Conservation (phyloP, 148 eudicot genomes). For the Diospyros kaki region DNA sequence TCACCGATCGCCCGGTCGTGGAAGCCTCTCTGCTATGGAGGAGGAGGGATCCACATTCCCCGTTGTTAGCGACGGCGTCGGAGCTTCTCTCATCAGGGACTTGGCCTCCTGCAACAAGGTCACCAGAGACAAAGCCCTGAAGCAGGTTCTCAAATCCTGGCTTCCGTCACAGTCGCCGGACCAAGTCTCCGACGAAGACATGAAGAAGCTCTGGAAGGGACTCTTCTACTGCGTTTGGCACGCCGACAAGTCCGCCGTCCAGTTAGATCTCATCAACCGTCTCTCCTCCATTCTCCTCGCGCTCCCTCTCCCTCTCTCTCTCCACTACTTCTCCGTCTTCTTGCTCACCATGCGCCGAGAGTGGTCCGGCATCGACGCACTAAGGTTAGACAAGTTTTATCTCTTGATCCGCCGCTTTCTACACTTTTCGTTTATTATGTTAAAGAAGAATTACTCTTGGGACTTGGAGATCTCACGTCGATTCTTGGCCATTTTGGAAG, state of each 20-base stretch:
- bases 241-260: conserved; percentile 60
- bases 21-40: background rate
- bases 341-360: conserved; percentile 63
- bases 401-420: conserved; percentile 66
- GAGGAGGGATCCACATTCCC: conserved; percentile 6
- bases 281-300: conserved; percentile 39
- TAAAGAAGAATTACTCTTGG: conserved; percentile 50
- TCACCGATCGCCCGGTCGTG: background rate
- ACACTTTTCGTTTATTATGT: conserved; percentile 38
- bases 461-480: conserved; percentile 40
- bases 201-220: conserved; percentile 87
- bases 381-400: conserved; percentile 87
- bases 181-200: conserved; percentile 58
- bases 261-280: conserved; percentile 47
- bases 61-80: background rate
- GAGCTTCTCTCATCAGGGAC: conserved; percentile 38
- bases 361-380: conserved; percentile 81
- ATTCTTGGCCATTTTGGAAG: conserved; percentile 44
- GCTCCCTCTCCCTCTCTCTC: conserved; percentile 37
- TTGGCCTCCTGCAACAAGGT: conserved; percentile 64
- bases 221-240: conserved; percentile 94
- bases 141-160: conserved; percentile 36
- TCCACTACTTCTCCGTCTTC: conserved; percentile 52
- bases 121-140: conserved; percentile 54
- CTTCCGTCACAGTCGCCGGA: conserved; percentile 31